Conservation (phyloP, 2,329 filamentous ascomycete species). For the Ceratocystis variospora region DNA sequence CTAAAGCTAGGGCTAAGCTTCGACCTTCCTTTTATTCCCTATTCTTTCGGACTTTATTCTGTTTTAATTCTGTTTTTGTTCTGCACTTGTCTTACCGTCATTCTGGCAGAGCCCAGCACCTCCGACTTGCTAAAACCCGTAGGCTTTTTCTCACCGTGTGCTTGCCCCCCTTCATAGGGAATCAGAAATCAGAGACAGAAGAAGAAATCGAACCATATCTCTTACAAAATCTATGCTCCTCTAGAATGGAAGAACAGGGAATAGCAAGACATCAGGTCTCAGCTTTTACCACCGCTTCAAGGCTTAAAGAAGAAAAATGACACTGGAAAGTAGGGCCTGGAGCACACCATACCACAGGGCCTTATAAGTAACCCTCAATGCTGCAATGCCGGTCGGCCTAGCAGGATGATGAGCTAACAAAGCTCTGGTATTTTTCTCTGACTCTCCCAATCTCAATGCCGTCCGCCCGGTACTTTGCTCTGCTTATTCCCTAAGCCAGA, state of each 20-base stretch:
- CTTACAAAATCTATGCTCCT: not conserved
- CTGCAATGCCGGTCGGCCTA: not conserved
- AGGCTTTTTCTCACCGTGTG: not conserved
- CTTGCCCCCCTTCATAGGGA: not conserved
- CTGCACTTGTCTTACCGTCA: not conserved
- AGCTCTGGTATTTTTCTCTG: not conserved
- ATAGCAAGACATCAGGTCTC: not conserved
- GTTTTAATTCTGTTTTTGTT: not conserved
- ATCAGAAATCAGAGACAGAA: not conserved
- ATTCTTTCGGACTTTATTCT: not conserved
- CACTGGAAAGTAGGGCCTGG: not conserved
- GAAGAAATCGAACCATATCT: not conserved
- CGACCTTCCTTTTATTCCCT: not conserved
- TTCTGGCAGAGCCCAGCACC: not conserved
- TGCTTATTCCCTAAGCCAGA: not conserved
- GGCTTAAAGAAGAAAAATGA: not conserved
- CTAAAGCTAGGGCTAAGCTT: not conserved
- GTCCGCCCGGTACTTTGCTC: constrained; percentile 1
- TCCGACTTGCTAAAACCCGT: not conserved
- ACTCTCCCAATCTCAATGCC: not conserved
- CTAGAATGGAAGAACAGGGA: no score
- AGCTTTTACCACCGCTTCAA: not conserved
- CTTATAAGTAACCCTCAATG: not conserved
- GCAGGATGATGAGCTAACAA: not conserved
- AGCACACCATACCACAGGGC: not conserved